Percentiles rank a stretch among this genome's conserved stretches.
Evolutionary conservation across 164 flowering plant species (phyloP).

Genomic region (Platanus orientalis): DNA sequence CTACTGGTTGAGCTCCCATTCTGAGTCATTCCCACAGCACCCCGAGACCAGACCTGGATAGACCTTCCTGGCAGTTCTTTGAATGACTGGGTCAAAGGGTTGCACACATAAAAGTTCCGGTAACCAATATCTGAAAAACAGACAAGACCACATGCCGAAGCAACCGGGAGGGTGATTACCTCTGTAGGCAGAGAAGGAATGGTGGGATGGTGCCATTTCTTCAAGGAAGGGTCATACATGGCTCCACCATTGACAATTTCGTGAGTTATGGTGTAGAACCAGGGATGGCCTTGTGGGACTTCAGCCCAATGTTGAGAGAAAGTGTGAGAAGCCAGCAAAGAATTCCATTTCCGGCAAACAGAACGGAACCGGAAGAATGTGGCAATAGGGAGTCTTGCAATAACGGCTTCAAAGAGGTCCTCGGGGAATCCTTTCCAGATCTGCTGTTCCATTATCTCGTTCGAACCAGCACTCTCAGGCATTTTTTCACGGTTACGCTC

Average conservation of each 20-base stretch:
- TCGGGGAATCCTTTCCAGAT: slow-evolving; percentile 96
- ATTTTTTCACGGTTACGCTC: slow-evolving; percentile 50
- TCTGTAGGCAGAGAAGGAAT: slow-evolving; percentile 51
- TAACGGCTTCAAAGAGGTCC: slow-evolving; percentile 89
- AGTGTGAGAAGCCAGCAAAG: slow-evolving; percentile 59
- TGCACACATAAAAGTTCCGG: slow-evolving; percentile 71
- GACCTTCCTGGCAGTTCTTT: slow-evolving; percentile 77
- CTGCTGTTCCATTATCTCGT: slow-evolving; percentile 54
- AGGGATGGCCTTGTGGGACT: slow-evolving; percentile 56
- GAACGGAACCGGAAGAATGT: slow-evolving; percentile 77
- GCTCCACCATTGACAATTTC: slow-evolving; percentile 67
- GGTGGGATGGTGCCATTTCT: slow-evolving; percentile 83
- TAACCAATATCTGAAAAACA: slow-evolving; percentile 83
- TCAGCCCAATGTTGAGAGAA: slow-evolving; percentile 66
- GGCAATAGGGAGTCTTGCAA: slow-evolving; percentile 81
- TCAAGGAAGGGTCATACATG: slow-evolving; percentile 69
- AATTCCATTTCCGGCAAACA: slow-evolving; percentile 83
- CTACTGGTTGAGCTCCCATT: slow-evolving; percentile 33
- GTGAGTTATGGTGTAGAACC: slow-evolving; percentile 88
- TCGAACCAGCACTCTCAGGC: slow-evolving; percentile 14
- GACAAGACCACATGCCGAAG: slow-evolving; percentile 91
- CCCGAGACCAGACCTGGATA: slow-evolving; percentile 75
- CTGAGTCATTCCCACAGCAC: slow-evolving; percentile 86
- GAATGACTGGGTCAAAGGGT: slow-evolving; percentile 75
- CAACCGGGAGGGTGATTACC: slow-evolving; percentile 68